A percentile compares a stretch with the other conserved stretches of the same genome.
These are phyloP conservation scores for Eustoma russellianum DNA, from an alignment of 257 asterid species.

Conservation along the genomic window DNA sequence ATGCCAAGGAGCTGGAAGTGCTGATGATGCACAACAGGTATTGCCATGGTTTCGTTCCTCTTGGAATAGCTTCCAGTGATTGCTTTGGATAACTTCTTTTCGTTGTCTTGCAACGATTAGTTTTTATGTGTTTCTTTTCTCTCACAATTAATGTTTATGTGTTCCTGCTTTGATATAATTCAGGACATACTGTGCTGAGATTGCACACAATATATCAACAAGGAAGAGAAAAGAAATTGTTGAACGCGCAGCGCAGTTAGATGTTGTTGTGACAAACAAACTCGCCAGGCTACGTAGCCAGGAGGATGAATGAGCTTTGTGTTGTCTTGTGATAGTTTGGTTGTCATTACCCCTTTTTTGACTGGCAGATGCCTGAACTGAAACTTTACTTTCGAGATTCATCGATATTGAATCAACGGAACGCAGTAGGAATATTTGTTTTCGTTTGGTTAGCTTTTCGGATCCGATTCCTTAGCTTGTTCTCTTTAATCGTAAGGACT, in stretches of 20 bases:
- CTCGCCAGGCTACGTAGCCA: conserved; percentile 44
- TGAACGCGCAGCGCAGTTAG: conserved; percentile 38
- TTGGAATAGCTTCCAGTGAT: too few relatives aligned
- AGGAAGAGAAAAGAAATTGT: conserved; percentile 41
- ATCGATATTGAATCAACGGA: too few relatives aligned
- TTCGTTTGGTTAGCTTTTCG: not conserved
- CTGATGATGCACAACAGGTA: conserved; percentile 53
- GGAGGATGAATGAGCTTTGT: too few relatives aligned
- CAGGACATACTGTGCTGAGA: conserved; percentile 53
- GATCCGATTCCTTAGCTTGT: not conserved
- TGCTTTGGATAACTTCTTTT: not conserved
- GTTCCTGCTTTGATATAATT: not conserved
- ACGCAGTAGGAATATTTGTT: conserved; percentile 14
- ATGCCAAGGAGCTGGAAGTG: conserved; percentile 32
- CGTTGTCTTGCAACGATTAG: too few relatives aligned
- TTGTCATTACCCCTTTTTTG: too few relatives aligned
- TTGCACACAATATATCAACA: conserved; percentile 37
- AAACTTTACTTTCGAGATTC: too few relatives aligned
- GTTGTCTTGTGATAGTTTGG: too few relatives aligned
- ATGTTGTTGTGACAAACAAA: conserved; percentile 41
- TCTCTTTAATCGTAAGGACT: not conserved
- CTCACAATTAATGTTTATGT: not conserved
- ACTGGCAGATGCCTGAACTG: too few relatives aligned
- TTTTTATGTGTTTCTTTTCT: too few relatives aligned
- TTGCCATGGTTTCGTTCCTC: not conserved